A percentile compares a stretch with the other conserved stretches of the same genome.
Evolutionary conservation across 2,329 filamentous ascomycete species (phyloP).

Genomic region (Coniochaeta sp.): DNA sequence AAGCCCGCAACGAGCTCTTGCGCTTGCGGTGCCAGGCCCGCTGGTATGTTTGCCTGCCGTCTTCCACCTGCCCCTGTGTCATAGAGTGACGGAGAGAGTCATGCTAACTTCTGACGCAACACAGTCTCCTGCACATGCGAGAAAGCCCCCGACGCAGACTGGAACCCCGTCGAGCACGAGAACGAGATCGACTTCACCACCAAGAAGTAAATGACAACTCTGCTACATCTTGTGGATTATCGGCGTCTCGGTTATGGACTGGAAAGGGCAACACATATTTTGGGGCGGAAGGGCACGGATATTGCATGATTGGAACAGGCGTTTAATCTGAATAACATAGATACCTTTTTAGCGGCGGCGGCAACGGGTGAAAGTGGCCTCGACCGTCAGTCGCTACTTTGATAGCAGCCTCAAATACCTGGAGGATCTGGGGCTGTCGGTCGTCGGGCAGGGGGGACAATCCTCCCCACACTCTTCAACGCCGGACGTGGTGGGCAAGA

Average conservation of each 20-base stretch:
- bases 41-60: conserved; percentile 42
- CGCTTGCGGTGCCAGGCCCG: conserved; percentile 68
- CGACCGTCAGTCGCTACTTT: background rate
- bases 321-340: background rate
- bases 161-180: conserved; percentile 48
- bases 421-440: background rate
- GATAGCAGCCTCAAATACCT: background rate
- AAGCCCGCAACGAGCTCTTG: conserved; percentile 50
- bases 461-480: too few relatives aligned
- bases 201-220: conserved; percentile 32
- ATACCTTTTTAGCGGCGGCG: background rate
- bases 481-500: too few relatives aligned
- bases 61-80: background rate
- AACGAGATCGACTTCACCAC: conserved; percentile 79
- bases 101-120: background rate
- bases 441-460: background rate
- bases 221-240: background rate
- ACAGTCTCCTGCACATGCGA: conserved; percentile 74
- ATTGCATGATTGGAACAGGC: background rate
- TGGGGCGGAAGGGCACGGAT: background rate
- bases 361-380: too few relatives aligned
- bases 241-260: background rate
- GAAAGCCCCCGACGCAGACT: conserved; percentile 57
- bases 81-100: background rate
- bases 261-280: too few relatives aligned